phyloP scores from a whole-genome alignment of 1,284 basidiomycete species.

The Papiliotrema flavescens region DNA sequence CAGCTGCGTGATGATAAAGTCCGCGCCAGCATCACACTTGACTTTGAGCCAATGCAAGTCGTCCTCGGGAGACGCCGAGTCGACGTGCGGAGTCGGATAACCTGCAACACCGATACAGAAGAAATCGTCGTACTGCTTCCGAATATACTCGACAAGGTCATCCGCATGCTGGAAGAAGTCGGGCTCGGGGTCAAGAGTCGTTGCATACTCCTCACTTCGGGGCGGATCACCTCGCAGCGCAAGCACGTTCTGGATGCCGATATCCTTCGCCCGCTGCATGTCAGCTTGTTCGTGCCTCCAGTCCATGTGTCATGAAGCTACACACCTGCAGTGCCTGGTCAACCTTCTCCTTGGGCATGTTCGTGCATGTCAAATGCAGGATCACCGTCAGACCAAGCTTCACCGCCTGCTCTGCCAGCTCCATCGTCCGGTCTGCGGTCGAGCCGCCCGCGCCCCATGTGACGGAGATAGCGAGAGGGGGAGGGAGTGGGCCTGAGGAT shows the following conservation, averaged over 20 bases:
- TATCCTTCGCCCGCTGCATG: constrained; percentile 68
- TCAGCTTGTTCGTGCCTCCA: not conserved
- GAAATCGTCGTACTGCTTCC: constrained; percentile 73
- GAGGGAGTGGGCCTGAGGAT: constrained; percentile 51
- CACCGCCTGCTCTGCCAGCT: constrained; percentile 67
- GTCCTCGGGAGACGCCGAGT: constrained; percentile 62
- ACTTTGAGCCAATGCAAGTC: constrained; percentile 74
- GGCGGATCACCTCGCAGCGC: constrained; percentile 94
- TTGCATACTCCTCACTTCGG: constrained; percentile 87
- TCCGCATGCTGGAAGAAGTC: constrained; percentile 87
- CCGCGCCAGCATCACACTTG: constrained; percentile 92
- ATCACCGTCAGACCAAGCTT: constrained; percentile 63
- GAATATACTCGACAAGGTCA: constrained; percentile 89
- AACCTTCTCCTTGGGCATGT: constrained; percentile 85
- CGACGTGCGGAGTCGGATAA: constrained; percentile 89
- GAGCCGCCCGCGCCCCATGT: constrained; percentile 98
- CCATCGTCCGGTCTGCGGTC: constrained; percentile 81
- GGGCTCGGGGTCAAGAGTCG: constrained; percentile 68
- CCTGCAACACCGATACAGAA: constrained; percentile 75
- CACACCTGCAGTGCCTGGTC: constrained; percentile 75
- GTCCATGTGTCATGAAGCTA: not conserved
- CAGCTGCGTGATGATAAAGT: constrained; percentile 93
- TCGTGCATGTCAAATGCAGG: constrained; percentile 96
- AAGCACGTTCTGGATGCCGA: constrained; percentile 85
- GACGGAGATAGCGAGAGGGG: constrained; percentile 75